Percentiles rank a stretch among this genome's conserved stretches.
These are phyloP conservation scores for Colletotrichum lindemuthianum DNA, from an alignment of 2,329 filamentous ascomycete genomes.

Conservation along the genomic window DNA sequence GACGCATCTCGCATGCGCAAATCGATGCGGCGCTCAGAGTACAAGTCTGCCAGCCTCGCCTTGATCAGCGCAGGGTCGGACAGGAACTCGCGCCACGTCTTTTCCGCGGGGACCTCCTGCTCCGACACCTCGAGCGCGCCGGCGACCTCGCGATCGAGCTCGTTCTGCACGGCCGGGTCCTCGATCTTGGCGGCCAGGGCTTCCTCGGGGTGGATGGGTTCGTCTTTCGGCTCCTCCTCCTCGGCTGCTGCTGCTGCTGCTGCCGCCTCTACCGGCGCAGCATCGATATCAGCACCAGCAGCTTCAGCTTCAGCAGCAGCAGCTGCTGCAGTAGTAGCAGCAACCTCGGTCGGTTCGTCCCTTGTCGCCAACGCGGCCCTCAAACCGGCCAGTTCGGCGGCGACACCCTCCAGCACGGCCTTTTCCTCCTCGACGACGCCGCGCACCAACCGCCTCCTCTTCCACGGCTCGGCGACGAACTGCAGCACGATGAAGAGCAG, in stretches of 20 bases:
- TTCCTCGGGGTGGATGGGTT: slow-evolving; percentile 5
- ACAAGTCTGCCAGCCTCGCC: slow-evolving; percentile 64
- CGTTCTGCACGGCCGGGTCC: slow-evolving; percentile 28
- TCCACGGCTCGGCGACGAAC: slow-evolving; percentile 93
- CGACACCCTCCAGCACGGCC: slow-evolving; percentile 61
- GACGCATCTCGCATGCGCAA: slow-evolving; percentile 77
- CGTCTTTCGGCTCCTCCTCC: slow-evolving; percentile 22
- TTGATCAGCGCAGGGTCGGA: slow-evolving; percentile 57
- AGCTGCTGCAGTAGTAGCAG: slow-evolving; percentile 43
- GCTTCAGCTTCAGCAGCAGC: slow-evolving; percentile 41
- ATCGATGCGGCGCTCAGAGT: slow-evolving; percentile 71
- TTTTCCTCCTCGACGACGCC: slow-evolving; percentile 85
- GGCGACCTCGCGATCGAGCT: slow-evolving; percentile 27
- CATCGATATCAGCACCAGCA: slow-evolving; percentile 42
- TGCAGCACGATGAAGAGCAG: slow-evolving; percentile 87
- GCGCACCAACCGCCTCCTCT: slow-evolving; percentile 80
- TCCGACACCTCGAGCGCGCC: slow-evolving; percentile 15
- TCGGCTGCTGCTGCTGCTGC: slow-evolving; percentile 4
- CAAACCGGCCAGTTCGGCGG: slow-evolving; percentile 52
- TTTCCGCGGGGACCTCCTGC: slow-evolving; percentile 15
- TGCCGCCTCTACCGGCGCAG: slow-evolving; percentile 36
- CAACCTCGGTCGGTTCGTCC: slow-evolving; percentile 19
- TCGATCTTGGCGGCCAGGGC: slow-evolving; percentile 8
- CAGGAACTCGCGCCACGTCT: slow-evolving; percentile 56
- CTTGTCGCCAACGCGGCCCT: slow-evolving; percentile 41